A percentile compares a stretch with the other conserved stretches of the same genome.
Conservation (phyloP, 2,329 filamentous ascomycete species). For the Ophiocordyceps australis region DNA sequence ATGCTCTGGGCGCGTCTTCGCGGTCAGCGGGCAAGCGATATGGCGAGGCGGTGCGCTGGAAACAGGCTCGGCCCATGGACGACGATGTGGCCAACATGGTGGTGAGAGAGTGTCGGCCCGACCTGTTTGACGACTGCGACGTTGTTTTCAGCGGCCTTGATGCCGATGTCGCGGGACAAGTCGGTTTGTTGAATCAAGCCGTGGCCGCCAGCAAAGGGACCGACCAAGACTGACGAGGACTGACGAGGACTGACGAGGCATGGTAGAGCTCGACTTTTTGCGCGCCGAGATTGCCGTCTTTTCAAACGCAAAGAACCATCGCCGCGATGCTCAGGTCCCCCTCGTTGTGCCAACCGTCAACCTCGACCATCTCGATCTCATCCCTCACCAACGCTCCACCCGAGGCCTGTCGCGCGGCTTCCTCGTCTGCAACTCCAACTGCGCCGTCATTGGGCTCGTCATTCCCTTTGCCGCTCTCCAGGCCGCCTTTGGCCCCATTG, state of each 20-base stretch:
- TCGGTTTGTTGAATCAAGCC: constrained; percentile 39
- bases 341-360: constrained; percentile 94
- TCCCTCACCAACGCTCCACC: constrained; percentile 69
- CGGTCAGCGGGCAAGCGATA: constrained; percentile 88
- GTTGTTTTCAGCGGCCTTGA: constrained; percentile 87
- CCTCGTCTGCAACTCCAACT: constrained; percentile 95
- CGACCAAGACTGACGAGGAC: too few relatives aligned
- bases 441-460: constrained; percentile 88
- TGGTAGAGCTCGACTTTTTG: constrained; percentile 71
- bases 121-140: constrained; percentile 77
- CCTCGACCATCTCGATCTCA: constrained; percentile 67
- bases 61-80: constrained; percentile 73
- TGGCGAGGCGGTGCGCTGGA: constrained; percentile 87
- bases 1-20: constrained; percentile 77
- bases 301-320: constrained; percentile 96
- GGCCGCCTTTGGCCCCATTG: constrained; percentile 68
- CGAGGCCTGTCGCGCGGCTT: constrained; percentile 68
- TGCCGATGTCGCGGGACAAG: constrained; percentile 78
- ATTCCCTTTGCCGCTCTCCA: constrained; percentile 88
- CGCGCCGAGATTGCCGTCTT: constrained; percentile 81
- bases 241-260: neutral
- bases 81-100: constrained; percentile 62
- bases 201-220: neutral
- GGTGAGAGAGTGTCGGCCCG: constrained; percentile 68
- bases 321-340: constrained; percentile 74